phyloP scores from a whole-genome alignment of 805 yeast genomes.

The Pichia membranifaciens region DNA sequence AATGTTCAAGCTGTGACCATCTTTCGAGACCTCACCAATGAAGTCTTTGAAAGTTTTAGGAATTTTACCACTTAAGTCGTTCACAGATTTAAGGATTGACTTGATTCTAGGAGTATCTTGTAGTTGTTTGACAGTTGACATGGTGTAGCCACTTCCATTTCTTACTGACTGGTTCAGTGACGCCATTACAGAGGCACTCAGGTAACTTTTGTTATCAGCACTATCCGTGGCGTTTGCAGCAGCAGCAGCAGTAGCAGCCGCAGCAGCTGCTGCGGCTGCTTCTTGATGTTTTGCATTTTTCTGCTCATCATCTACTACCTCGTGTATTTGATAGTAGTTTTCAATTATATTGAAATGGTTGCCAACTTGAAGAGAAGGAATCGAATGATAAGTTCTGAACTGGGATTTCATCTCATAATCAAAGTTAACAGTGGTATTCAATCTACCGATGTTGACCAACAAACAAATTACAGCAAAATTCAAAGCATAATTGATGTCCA shows the following conservation, averaged over 20 bases:
- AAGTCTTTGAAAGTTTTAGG: slow-evolving; percentile 44
- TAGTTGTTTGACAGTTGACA: slow-evolving; percentile 60
- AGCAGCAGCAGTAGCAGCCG: not conserved
- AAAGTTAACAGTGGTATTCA: slow-evolving; percentile 92
- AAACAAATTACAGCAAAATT: slow-evolving; percentile 46
- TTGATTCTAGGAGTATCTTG: slow-evolving; percentile 95
- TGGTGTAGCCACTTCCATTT: slow-evolving; percentile 29
- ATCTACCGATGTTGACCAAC: slow-evolving; percentile 84
- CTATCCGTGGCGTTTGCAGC: not conserved
- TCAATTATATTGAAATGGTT: slow-evolving; percentile 34
- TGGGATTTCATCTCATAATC: slow-evolving; percentile 95
- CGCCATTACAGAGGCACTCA: not conserved
- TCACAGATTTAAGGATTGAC: slow-evolving; percentile 80
- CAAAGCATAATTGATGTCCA: slow-evolving; percentile 36
- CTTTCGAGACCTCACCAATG: slow-evolving; percentile 17
- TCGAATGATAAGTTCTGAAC: slow-evolving; percentile 86
- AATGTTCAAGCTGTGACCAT: slow-evolving; percentile 41
- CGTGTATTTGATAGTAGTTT: slow-evolving; percentile 21
- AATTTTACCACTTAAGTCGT: slow-evolving; percentile 59
- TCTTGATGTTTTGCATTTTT: slow-evolving; percentile 3
- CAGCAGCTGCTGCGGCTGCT: not conserved
- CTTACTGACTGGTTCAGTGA: slow-evolving; percentile 9
- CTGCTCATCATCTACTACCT: slow-evolving; percentile 18
- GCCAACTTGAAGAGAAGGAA: slow-evolving; percentile 79
- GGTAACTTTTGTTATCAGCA: not conserved